Base-by-base conservation (phyloP, 495 filamentous ascomycete genomes). In the Penicillium atrosanguineum region DNA sequence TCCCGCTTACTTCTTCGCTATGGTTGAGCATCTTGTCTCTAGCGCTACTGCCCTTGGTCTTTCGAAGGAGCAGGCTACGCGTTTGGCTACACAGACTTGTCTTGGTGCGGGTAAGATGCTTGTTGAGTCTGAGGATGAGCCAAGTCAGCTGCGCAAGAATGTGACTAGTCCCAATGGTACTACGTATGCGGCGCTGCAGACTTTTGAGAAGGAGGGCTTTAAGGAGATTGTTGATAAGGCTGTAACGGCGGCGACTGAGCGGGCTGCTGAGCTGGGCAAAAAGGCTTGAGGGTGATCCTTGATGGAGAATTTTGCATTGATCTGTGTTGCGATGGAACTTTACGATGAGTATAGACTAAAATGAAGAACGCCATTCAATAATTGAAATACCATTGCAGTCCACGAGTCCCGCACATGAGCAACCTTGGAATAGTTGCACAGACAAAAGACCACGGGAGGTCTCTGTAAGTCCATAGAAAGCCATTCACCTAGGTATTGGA, bases 101-200 rank as follows among this genome's bases (percentile, higher is more conserved):
- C 67, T 73, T 5, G 72, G 72, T 37, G 72, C 72, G 12, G 72
- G 72, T 25, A 69, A 69, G 56, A 75, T 75, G 72, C 56, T 75
- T 23, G 61, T 64, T 20, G 65, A 70, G 47, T 72, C 69, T 5
- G 53, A 59, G 5, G 70, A 75, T 40, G 59, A 59, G 42, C 70
- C 72, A 0, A 37, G 62, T 15, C 69, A 75, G 55, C 55, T 75
- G 60, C 69, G 72, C 40, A 70, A 73, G 64, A 75, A 75, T 34
- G 72, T 75, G 15, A 75, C 72, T 38, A 75, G 72, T 34, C 72
- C 72, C 18, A 75, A 75, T 40, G 72, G 72, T 15, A 75, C 72
- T 26, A 75, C 72, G 6, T 58, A 67, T 50, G 72, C 72, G 20
- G 72, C 72, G 0, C 53, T 75, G 11, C 65, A 70, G 57, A 67